Evolutionary conservation across 2,329 filamentous ascomycete genomes (phyloP), one percentile per base, ranked within the genome.

Genomic region (Fusarium tuaranense): DNA sequence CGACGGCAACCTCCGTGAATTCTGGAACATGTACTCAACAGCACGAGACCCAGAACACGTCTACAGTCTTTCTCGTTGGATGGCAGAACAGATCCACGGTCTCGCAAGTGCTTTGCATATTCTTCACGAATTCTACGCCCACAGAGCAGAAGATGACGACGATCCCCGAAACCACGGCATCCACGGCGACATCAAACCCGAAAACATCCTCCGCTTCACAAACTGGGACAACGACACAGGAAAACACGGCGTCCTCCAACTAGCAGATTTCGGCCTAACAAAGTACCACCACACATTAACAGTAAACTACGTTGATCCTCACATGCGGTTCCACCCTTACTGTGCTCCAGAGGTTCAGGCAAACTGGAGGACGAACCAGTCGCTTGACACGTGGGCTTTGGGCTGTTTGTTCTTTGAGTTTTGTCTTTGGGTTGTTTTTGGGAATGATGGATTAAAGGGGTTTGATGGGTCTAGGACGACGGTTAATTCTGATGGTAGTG

Each of bases 331-430:
- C 7, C 58, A 60, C 6, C 36, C 39, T 10, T 60, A 60, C 36
- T 60, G 58, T 3, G 36, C 58, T 1, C 58, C 58, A 2, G 58
- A 60, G 22, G 58, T 60, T 2, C 22, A 60, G 18, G 39, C 27
- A 1, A 41, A 41, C 18, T 60, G 58, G 58, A 5, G 27, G 58
- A 60, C 58, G 10, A 38, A 58, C 10, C 67, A 66, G 39, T 36
- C 62, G 8, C 55, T 66, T 14, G 67, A 69, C 9, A 66, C 65
- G 12, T 69, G 67, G 67, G 57, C 67, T 0, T 3, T 69, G 12
- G 67, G 67, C 20, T 69, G 67, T 20, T 10, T 69, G 20, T 69
- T 65, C 44, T 22, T 69, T 10, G 67, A 69, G 39, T 69, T 69
- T 34, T 48, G 41, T 6, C 62, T 66, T 1, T 69, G 67, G 67